A percentile compares a stretch with the other conserved stretches of the same genome.
These are phyloP conservation scores for Hygrophila difformis DNA, from an alignment of 257 asterid species.

Conservation along the genomic window DNA sequence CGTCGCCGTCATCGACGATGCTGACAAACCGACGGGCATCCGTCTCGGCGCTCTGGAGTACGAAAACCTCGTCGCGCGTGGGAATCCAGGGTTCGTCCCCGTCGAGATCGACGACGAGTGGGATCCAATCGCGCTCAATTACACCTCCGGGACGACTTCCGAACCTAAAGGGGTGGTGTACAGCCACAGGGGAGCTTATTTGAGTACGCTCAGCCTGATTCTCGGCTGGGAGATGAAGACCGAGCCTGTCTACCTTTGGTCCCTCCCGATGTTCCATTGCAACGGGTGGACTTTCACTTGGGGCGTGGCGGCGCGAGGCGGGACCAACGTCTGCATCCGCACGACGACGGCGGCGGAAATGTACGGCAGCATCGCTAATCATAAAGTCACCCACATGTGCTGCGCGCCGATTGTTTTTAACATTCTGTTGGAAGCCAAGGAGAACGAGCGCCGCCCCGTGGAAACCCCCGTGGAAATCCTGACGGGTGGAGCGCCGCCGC, in stretches of 20 bases:
- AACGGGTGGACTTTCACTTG: conserved; percentile 95
- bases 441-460: conserved; percentile 37
- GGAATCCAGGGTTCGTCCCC: conserved; percentile 26
- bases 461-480: conserved; percentile 35
- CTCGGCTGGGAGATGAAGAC: conserved; percentile 76
- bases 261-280: conserved; percentile 94
- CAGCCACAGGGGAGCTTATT: conserved; percentile 78
- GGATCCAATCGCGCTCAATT: conserved; percentile 75
- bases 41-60: conserved; percentile 59
- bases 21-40: conserved; percentile 34
- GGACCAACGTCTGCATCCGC: conserved; percentile 81
- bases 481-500: conserved; percentile 89
- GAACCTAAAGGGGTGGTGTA: conserved; percentile 84
- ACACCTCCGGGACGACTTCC: conserved; percentile 87
- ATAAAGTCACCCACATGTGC: conserved; percentile 84
- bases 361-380: conserved; percentile 36
- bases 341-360: conserved; percentile 55
- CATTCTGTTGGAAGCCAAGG: conserved; percentile 51
- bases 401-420: conserved; percentile 74
- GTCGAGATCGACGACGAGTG: conserved; percentile 53
- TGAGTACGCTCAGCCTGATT: conserved; percentile 62
- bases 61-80: conserved; percentile 40
- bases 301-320: conserved; percentile 92
- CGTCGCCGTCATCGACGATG: conserved; percentile 61
- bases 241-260: conserved; percentile 76